Evolutionary conservation across 441 rosid genomes (phyloP).

Genomic region (Mallotus repandus): DNA sequence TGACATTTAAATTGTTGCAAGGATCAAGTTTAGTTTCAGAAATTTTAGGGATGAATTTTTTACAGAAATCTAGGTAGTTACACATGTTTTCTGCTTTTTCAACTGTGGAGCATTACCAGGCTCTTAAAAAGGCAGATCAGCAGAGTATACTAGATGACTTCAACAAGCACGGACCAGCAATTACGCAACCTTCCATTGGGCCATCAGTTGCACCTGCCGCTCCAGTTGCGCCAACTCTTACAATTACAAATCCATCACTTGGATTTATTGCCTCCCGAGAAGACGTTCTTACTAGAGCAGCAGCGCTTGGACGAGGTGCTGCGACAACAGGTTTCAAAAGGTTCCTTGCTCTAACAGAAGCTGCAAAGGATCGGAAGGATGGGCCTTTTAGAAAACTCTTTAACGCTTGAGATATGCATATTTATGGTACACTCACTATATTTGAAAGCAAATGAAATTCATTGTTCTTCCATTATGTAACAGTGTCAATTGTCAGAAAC

Average conservation of each 20-base stretch:
- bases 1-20: background rate
- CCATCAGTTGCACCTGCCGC: slow-evolving; percentile 43
- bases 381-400: slow-evolving; percentile 92
- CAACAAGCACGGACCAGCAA: slow-evolving; percentile 81
- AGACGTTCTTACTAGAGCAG: slow-evolving; percentile 94
- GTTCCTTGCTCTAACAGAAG: slow-evolving; percentile 99
- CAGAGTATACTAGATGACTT: slow-evolving; percentile 91
- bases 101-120: slow-evolving; percentile 45
- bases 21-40: background rate
- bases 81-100: background rate
- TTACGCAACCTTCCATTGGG: slow-evolving; percentile 49
- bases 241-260: slow-evolving; percentile 41
- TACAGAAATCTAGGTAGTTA: background rate
- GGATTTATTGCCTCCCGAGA: slow-evolving; percentile 87
- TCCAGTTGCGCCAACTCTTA: slow-evolving; percentile 28
- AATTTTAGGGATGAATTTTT: background rate
- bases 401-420: slow-evolving; percentile 43
- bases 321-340: slow-evolving; percentile 98
- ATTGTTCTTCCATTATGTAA: background rate
- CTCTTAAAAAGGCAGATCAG: slow-evolving; percentile 91
- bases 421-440: background rate
- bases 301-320: slow-evolving; percentile 98
- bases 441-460: background rate
- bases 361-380: slow-evolving; percentile 95
- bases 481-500: background rate